Base-by-base conservation (phyloP, 2,329 filamentous ascomycete genomes). In the Fusarium nurragi region DNA sequence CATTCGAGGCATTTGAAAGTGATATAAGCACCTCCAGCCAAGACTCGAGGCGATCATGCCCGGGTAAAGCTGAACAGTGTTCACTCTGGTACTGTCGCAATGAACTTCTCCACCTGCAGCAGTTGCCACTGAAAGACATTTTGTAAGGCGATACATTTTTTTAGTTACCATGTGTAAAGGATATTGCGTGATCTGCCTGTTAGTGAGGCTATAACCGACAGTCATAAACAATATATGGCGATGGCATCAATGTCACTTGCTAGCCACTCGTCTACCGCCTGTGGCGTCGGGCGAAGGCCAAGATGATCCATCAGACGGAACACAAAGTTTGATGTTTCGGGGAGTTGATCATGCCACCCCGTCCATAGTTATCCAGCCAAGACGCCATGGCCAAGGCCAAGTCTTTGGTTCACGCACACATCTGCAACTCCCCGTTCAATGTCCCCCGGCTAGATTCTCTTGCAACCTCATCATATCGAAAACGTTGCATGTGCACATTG, bases 301-400 rank as follows among this genome's bases (percentile, higher is more conserved):
- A 34, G 14, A n/a, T 16, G 40, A 26, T 39, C 26, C 45, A 60
- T 50, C 26, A 19, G 26, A 40, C 39, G 28, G 39, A 40, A 36
- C 45, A 32, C 23, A 19, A 19, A 54, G 21, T 32, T 53, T 19
- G 34, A 39, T 34, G 11, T 22, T 60, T 55, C 63, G 63, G 63
- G 63, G 64, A 66, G 53, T 64, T 49, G 36, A 67, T 67, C 64
- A 44, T 38, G 32, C 45, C 52, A 52, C 25, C 12, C 43, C 23
- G 41, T 57, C 32, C n/a, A 66, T 48, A 41, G 23, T 16, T 54
- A 32, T 38, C 32, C 37, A 41, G 47, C 45, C 61, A 39, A 46
- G 34, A 21, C 30, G 30, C 44, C 37, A 23, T 52, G 45, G 22
- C 36, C 54, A 38, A 58, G 43, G 21, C 37, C 25, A 19, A 16